phyloP scores from a whole-genome alignment of 2,329 filamentous ascomycete genomes.

The Tolypocladium tundrense region DNA sequence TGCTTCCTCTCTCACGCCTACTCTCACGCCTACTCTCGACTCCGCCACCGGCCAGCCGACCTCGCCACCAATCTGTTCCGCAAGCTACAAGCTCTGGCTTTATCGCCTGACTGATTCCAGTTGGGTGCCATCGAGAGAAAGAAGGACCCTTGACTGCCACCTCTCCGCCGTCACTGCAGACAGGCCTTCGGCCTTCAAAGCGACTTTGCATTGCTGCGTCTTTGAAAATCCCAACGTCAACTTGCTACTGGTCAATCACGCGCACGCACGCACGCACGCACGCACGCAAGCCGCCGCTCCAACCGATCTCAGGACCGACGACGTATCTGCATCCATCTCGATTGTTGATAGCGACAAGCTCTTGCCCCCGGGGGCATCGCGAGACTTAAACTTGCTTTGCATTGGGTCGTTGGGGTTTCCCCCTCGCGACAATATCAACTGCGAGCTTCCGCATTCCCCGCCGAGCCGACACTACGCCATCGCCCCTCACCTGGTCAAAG shows the following conservation, averaged over 20 bases:
- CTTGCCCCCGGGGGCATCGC: neutral
- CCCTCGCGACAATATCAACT: conserved; percentile 8
- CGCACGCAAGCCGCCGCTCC: neutral
- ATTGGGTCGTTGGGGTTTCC: conserved; percentile 16
- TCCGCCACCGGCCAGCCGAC: conserved; percentile 6
- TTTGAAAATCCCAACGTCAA: neutral
- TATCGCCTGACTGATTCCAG: conserved; percentile 9
- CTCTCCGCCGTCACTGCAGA: neutral
- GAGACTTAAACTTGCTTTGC: neutral
- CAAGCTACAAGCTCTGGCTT: conserved; percentile 8
- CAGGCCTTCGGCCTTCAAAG: neutral
- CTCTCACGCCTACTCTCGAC: neutral
- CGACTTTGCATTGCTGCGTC: neutral
- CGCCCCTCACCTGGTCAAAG: conserved; percentile 11
- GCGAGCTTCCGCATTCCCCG: conserved; percentile 3
- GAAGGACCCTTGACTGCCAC: conserved; percentile 12
- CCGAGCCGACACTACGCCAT: conserved; percentile 11
- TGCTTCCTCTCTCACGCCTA: conserved; percentile 9
- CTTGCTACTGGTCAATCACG: neutral
- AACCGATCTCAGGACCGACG: neutral
- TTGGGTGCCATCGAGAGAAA: conserved; percentile 20
- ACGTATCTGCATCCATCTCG: neutral
- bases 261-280: neutral
- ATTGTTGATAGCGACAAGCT: neutral
- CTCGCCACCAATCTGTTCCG: conserved; percentile 8